phyloP scores from a whole-genome alignment of 2,329 filamentous ascomycete genomes.

The Botrytis sinoallii region DNA sequence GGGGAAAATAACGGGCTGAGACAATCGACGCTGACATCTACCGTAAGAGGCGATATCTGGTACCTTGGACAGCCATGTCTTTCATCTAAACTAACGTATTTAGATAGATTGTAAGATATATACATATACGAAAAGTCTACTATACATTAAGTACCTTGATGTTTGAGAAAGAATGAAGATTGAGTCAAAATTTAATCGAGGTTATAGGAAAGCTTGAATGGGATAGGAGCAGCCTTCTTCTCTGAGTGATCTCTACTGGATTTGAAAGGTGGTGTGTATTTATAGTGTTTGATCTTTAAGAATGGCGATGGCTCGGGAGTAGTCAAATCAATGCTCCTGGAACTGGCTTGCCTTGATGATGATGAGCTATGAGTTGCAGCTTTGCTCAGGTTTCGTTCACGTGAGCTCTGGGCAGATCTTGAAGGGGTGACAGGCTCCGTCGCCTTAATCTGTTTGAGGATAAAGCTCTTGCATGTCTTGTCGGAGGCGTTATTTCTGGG shows the following conservation, averaged over 20 bases:
- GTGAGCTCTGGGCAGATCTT: neutral
- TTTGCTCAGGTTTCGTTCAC: neutral
- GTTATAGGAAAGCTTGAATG: neutral
- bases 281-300: neutral
- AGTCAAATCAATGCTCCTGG: slow-evolving; percentile 8
- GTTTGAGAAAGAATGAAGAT: neutral
- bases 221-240: neutral
- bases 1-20: neutral
- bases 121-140: neutral
- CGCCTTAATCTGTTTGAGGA: neutral
- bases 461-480: neutral
- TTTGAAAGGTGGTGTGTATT: slow-evolving; percentile 7
- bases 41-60: neutral
- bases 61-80: neutral
- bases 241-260: neutral
- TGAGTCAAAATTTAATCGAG: neutral
- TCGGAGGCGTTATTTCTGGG: neutral
- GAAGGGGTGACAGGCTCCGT: neutral
- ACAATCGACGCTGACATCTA: neutral
- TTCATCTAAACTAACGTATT: neutral
- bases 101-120: neutral
- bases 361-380: neutral
- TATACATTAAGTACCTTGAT: neutral
- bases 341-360: neutral
- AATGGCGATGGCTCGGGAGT: slow-evolving; percentile 4